phyloP scores from a whole-genome alignment of 768 basidiomycete genomes.

The Boletellus ananiceps region DNA sequence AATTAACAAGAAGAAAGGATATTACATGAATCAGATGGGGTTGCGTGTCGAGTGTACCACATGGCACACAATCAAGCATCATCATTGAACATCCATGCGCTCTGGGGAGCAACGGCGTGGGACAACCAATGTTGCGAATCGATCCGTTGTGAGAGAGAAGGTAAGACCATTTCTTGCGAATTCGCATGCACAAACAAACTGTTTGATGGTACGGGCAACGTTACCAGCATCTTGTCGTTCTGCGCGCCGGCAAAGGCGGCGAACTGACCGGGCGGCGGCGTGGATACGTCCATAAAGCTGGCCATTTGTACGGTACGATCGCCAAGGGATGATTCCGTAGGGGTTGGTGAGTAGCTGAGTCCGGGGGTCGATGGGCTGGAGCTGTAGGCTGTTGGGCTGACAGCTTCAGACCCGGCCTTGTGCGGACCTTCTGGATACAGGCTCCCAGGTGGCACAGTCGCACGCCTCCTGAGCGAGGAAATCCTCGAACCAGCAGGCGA shows the following conservation, averaged over 20 bases:
- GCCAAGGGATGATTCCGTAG: slow-evolving; percentile 52
- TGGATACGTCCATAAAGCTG: slow-evolving; percentile 43
- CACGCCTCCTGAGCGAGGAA: slow-evolving; percentile 35
- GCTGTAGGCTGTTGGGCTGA: slow-evolving; percentile 25
- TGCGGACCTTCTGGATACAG: slow-evolving; percentile 20
- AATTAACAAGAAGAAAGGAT: slow-evolving; percentile 14
- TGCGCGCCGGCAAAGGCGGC: slow-evolving; percentile 32
- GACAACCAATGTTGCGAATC: slow-evolving; percentile 15
- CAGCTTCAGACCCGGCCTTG: not conserved
- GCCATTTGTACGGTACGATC: slow-evolving; percentile 57
- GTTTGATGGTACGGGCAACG: slow-evolving; percentile 15
- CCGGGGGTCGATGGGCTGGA: slow-evolving; percentile 51
- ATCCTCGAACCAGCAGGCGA: slow-evolving; percentile 15
- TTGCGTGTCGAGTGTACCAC: not conserved
- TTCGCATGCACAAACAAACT: slow-evolving; percentile 17
- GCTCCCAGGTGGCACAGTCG: slow-evolving; percentile 39
- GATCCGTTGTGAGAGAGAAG: slow-evolving; percentile 8
- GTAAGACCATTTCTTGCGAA: slow-evolving; percentile 11
- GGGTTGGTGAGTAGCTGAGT: slow-evolving; percentile 56
- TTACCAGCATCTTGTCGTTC: slow-evolving; percentile 31
- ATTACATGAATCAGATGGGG: slow-evolving; percentile 19
- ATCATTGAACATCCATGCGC: slow-evolving; percentile 16
- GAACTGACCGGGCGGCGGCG: slow-evolving; percentile 35
- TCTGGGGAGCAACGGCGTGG: slow-evolving; percentile 9
- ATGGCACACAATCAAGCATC: slow-evolving; percentile 5